A percentile compares a stretch with the other conserved stretches of the same genome.
Evolutionary conservation across 2,329 filamentous ascomycete genomes (phyloP).

Genomic region (Fusarium sp.): DNA sequence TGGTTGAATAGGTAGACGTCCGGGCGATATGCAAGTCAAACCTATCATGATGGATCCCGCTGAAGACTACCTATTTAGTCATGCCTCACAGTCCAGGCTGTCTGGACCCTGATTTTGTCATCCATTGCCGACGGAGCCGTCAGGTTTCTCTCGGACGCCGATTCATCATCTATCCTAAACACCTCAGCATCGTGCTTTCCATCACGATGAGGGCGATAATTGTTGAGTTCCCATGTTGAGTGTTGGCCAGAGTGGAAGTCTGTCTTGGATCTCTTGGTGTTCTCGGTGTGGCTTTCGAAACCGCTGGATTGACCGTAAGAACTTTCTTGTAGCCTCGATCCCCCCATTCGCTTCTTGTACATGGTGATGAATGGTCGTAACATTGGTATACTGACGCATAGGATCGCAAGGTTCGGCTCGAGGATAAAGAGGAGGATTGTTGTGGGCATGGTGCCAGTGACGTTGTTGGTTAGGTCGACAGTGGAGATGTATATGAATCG

Average conservation of each 20-base stretch:
- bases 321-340: background rate
- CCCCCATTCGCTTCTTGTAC: background rate
- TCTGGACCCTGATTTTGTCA: background rate
- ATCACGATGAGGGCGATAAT: background rate
- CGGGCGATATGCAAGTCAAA: too few species aligned
- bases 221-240: background rate
- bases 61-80: background rate
- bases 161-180: background rate
- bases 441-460: background rate
- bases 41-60: too few species aligned
- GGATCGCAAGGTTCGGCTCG: background rate
- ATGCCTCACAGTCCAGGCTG: background rate
- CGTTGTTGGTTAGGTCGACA: background rate
- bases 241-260: background rate
- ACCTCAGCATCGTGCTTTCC: background rate
- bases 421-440: background rate
- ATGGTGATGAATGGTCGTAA: background rate
- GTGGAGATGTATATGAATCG: background rate
- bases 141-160: background rate
- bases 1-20: too few species aligned
- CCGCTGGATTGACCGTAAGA: background rate
- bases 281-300: background rate
- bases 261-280: background rate
- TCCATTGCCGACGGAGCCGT: background rate
- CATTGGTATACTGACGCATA: background rate